Evolutionary conservation across 805 yeast species (phyloP).

Genomic region (Lipomyces starkeyi): DNA sequence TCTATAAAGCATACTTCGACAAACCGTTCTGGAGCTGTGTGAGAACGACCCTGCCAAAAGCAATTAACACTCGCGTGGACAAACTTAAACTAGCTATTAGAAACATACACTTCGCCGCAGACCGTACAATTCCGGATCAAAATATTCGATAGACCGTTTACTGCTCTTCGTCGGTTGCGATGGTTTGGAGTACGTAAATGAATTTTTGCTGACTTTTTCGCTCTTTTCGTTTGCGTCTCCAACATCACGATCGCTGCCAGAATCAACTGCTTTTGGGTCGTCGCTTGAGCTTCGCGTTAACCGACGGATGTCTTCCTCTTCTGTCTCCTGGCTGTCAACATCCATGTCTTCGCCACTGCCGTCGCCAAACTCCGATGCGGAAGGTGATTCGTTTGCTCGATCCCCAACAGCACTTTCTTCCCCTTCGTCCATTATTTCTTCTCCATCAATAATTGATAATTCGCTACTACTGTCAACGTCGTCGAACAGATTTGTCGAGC

Average conservation of each 20-base stretch:
- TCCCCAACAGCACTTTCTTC: slow-evolving; percentile 8
- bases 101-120: slow-evolving; percentile 47
- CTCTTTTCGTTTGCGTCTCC: not conserved
- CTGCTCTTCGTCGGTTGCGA: not conserved
- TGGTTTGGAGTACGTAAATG: not conserved
- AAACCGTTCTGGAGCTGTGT: slow-evolving; percentile 44
- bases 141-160: slow-evolving; percentile 23
- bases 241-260: not conserved
- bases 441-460: slow-evolving; percentile 20
- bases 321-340: slow-evolving; percentile 35
- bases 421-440: slow-evolving; percentile 7
- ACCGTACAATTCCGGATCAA: slow-evolving; percentile 51
- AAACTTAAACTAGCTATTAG: not conserved
- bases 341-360: slow-evolving; percentile 23
- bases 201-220: not conserved
- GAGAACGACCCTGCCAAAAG: slow-evolving; percentile 42
- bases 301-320: slow-evolving; percentile 29
- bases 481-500: slow-evolving; percentile 1
- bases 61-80: not conserved
- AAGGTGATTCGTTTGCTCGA: slow-evolving; percentile 11
- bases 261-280: not conserved
- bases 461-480: slow-evolving; percentile 22
- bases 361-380: slow-evolving; percentile 17
- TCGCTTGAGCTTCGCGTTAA: not conserved
- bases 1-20: slow-evolving; percentile 20